Evolutionary conservation across 2,329 filamentous ascomycete genomes (phyloP).

Genomic region (Talaromyces funiculosus): DNA sequence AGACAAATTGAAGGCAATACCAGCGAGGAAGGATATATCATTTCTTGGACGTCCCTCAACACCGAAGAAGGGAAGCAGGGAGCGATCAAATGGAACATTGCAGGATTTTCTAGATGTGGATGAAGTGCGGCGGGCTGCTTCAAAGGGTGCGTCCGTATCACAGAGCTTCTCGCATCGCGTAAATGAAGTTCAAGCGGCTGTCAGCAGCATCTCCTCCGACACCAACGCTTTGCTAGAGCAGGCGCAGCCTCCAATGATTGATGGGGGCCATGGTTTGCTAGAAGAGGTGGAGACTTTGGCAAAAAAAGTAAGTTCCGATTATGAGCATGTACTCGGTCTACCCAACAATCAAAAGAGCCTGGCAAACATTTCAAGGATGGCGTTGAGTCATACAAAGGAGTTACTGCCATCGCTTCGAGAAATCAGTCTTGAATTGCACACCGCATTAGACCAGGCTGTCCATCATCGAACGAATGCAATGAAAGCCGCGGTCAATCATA

Average conservation of each 20-base stretch:
- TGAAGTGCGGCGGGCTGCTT: constrained; percentile 66
- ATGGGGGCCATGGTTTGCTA: constrained; percentile 64
- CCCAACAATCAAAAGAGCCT: constrained; percentile 60
- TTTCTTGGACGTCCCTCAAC: constrained; percentile 37
- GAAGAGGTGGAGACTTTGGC: constrained; percentile 81
- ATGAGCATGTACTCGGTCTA: constrained; percentile 68
- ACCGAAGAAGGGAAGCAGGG: constrained; percentile 36
- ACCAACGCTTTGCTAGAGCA: constrained; percentile 38
- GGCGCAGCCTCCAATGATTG: constrained; percentile 49
- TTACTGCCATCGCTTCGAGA: constrained; percentile 57
- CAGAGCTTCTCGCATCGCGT: constrained; percentile 57
- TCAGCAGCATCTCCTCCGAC: constrained; percentile 55
- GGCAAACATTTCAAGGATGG: constrained; percentile 58
- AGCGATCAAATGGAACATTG: constrained; percentile 52
- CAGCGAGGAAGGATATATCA: constrained; percentile 40
- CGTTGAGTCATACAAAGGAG: constrained; percentile 58
- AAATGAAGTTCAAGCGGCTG: constrained; percentile 55
- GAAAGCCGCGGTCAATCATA: constrained; percentile 61
- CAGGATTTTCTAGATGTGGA: constrained; percentile 72
- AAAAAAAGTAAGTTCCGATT: constrained; percentile 81
- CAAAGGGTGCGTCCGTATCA: constrained; percentile 54
- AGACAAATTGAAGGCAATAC: constrained; percentile 34
- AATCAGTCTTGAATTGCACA: constrained; percentile 51
- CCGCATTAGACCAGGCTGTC: constrained; percentile 45
- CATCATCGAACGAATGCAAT: constrained; percentile 65